Base-by-base conservation (phyloP, 1,284 basidiomycete genomes). In the Cutaneotrichosporon sp. region DNA sequence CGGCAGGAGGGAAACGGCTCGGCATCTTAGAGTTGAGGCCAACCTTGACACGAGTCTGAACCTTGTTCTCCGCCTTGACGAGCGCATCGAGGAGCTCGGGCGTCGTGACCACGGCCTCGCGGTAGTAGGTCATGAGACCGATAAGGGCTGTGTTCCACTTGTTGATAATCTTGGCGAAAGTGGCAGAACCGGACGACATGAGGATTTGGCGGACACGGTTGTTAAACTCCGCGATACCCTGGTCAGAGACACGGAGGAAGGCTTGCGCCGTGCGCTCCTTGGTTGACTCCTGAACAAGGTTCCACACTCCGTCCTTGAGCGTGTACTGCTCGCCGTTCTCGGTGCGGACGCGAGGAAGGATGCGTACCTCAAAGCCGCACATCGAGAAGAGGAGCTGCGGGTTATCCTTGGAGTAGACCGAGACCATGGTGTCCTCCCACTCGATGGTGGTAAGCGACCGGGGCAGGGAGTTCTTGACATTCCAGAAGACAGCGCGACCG, bases 21-120 rank as follows among this genome's bases (percentile, higher is more conserved):
- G 96, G 96, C 96, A 99, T 97, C 80, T 97, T 97, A 75, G 87
- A 90, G 81, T 97, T 97, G 68, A 97, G 75, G 33, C 94, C 94
- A 61, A 98, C 96, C 82, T 98, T 98, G 72, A 98, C 94, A 76
- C 96, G 89, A 6, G 96, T 98, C 77, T 98, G 92, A 51, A 97
- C 92, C 80, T 97, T 96, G 82, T 94, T 96, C 78, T 97, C 92
- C 3, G 90, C 90, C 77, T 97, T 97, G 69, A 97, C 92, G 37
- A 97, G 80, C 1, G 90, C 82, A 69, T 97, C 92, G 48, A 97
- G 81, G 24, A 98, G 81, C 76, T 97, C 93, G 66, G 92, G 91
- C 29, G 96, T 98, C 71, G 96, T 90, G 56, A 97, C 90, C 58
- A 97, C 92, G n/a, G 93, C 94, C 71, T 98, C 94, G 58, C 94